phyloP scores from a whole-genome alignment of 257 asterid species.

The Orobanche coerulescens region DNA sequence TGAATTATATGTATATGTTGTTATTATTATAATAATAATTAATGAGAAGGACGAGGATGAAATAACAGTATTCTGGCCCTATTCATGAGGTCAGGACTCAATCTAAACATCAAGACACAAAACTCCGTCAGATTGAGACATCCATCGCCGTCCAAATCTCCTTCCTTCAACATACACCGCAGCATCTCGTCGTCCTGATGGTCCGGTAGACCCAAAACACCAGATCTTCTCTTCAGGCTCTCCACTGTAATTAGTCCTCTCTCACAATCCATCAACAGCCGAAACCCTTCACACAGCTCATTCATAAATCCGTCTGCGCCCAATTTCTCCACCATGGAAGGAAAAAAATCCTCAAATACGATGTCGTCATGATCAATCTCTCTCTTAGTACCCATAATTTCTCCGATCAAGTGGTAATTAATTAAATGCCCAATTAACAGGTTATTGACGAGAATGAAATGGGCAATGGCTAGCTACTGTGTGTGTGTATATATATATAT shows the following conservation, averaged over 20 bases:
- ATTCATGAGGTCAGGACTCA: constrained; percentile 63
- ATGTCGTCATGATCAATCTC: not conserved
- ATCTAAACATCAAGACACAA: constrained; percentile 67
- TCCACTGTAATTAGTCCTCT: constrained; percentile 52
- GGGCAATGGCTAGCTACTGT: not conserved
- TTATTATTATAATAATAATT: too few species aligned
- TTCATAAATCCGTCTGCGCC: constrained; percentile 58
- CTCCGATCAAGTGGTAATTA: too few species aligned
- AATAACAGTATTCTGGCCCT: constrained; percentile 15
- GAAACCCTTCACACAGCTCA: constrained; percentile 62
- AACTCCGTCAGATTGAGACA: constrained; percentile 53
- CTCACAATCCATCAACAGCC: constrained; percentile 42
- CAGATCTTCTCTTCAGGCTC: constrained; percentile 57
- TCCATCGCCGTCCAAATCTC: constrained; percentile 73
- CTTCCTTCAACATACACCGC: constrained; percentile 50
- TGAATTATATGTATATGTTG: too few species aligned
- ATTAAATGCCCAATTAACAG: not conserved
- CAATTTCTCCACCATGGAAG: constrained; percentile 67
- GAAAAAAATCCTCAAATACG: constrained; percentile 61
- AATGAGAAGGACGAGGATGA: not conserved
- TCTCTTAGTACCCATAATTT: constrained; percentile 22
- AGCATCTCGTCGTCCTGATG: constrained; percentile 46
- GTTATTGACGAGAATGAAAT: not conserved
- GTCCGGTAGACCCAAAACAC: constrained; percentile 32
- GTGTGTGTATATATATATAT: constrained; percentile 5